Evolutionary conservation across 345 rosid species (phyloP).

Genomic region (Jatropha curcas): DNA sequence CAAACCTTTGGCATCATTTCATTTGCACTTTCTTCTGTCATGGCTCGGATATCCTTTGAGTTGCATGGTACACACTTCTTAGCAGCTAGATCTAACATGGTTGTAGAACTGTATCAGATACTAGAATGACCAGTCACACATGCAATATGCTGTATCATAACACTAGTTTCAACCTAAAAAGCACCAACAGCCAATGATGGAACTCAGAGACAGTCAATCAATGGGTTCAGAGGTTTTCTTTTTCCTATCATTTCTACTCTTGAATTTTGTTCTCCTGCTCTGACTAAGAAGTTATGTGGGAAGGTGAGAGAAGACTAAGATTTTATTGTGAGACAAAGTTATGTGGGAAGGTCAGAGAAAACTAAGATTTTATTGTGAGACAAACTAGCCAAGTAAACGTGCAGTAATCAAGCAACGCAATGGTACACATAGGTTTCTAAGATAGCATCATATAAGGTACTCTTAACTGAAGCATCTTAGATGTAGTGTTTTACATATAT

Average conservation of each 20-base stretch:
- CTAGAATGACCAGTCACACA: conserved; percentile 5
- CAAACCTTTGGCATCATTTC: conserved; percentile 60
- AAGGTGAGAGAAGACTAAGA: background rate
- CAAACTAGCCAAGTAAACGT: background rate
- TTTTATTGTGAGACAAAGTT: background rate
- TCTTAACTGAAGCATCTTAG: background rate
- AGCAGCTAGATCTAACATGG: conserved; percentile 56
- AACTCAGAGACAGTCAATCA: background rate
- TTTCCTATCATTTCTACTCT: background rate
- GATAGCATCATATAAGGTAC: background rate
- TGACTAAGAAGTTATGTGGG: no score
- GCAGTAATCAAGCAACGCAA: background rate
- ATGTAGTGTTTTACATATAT: background rate
- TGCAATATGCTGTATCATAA: background rate
- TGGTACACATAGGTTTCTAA: background rate
- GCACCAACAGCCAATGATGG: background rate
- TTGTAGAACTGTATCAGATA: conserved; percentile 15
- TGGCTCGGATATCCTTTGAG: conserved; percentile 71
- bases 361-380: background rate
- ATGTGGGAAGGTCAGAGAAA: background rate
- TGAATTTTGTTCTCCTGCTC: background rate
- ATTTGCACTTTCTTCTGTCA: conserved; percentile 75
- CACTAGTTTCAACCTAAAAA: background rate
- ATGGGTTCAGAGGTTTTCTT: background rate
- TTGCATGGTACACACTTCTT: conserved; percentile 91